phyloP scores from a whole-genome alignment of 176 grass and related monocot genomes.

The Tillandsia fasciculata region DNA sequence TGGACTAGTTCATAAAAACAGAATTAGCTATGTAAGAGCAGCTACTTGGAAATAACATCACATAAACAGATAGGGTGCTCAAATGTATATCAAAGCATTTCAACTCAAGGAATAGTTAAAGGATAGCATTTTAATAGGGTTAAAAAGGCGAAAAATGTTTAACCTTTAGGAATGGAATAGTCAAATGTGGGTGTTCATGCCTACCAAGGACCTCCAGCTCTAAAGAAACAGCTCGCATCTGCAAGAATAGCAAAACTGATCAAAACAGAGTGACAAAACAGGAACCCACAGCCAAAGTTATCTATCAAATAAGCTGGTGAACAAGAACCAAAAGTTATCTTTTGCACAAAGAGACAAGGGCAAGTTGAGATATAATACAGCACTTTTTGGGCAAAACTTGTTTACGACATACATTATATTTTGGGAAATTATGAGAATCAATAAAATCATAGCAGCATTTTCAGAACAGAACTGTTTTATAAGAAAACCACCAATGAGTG shows the following conservation, averaged over 20 bases:
- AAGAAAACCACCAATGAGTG: background rate
- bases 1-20: too few relatives aligned
- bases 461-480: background rate
- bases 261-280: background rate
- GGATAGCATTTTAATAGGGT: slow-evolving; percentile 13
- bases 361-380: background rate
- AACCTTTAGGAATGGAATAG: slow-evolving; percentile 93
- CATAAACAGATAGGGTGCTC: background rate
- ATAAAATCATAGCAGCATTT: background rate
- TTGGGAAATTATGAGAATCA: background rate
- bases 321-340: background rate
- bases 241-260: slow-evolving; percentile 20
- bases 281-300: background rate
- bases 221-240: slow-evolving; percentile 82
- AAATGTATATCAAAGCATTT: background rate
- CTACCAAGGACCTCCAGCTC: slow-evolving; percentile 86
- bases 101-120: background rate
- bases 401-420: background rate
- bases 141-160: slow-evolving; percentile 16
- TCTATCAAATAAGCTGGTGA: background rate
- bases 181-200: slow-evolving; percentile 83
- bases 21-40: background rate
- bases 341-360: background rate
- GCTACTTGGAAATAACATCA: background rate
- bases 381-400: background rate